These are phyloP conservation scores for Castanea mollissima DNA, from an alignment of 306 rosid genomes.

Conservation along the genomic window DNA sequence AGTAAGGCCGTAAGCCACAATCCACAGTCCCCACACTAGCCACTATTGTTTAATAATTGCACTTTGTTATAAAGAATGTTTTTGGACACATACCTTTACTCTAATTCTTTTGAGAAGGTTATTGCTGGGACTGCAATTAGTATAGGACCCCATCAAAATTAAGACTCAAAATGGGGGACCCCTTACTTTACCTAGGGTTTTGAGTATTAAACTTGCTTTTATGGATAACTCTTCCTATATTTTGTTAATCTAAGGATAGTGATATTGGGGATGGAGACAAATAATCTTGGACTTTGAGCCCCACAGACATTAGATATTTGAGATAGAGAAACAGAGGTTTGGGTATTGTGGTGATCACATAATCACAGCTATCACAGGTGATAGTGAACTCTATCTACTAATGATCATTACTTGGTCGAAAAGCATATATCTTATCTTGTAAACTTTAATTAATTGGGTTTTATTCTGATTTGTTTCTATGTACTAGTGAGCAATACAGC, in stretches of 20 bases:
- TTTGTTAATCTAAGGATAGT: background rate
- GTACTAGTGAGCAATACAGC: no score
- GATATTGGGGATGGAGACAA: background rate
- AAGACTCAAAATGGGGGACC: background rate
- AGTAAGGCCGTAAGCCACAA: conserved; percentile 10
- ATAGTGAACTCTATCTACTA: no score
- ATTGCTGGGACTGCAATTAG: background rate
- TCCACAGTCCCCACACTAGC: background rate
- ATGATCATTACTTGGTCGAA: no score
- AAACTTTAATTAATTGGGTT: no score
- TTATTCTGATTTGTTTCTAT: no score
- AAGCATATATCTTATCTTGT: no score
- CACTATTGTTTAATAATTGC: background rate
- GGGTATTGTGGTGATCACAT: no score
- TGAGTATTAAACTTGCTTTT: conserved; percentile 10
- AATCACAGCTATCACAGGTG: no score
- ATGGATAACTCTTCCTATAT: background rate
- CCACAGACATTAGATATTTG: no score
- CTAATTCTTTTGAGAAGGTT: conserved; percentile 13
- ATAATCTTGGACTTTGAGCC: background rate
- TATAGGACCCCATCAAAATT: conserved; percentile 9
- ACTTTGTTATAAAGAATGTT: conserved; percentile 23
- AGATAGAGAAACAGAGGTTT: no score
- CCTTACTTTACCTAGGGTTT: conserved; percentile 1
- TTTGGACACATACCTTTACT: background rate